These are phyloP conservation scores for Leccinum glutinopallens DNA, from an alignment of 1,284 basidiomycete genomes.

Conservation along the genomic window DNA sequence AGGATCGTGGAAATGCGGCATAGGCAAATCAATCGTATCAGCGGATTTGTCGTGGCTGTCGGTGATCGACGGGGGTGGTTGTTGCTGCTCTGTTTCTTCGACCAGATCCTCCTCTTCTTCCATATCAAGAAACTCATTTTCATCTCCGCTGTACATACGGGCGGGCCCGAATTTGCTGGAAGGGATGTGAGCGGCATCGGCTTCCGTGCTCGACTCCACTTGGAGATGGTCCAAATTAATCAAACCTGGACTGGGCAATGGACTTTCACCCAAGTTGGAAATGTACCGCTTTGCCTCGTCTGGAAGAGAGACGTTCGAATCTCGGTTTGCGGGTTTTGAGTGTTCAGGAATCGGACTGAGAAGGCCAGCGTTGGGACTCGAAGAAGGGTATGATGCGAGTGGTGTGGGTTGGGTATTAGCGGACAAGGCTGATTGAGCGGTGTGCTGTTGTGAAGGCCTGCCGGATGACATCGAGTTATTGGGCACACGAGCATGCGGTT, in stretches of 20 bases:
- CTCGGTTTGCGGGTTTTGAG: slow-evolving; percentile 42
- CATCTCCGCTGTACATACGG: slow-evolving; percentile 20
- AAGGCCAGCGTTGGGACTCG: slow-evolving; percentile 24
- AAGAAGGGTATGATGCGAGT: slow-evolving; percentile 30
- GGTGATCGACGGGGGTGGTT: slow-evolving; percentile 16
- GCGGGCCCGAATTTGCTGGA: slow-evolving; percentile 9
- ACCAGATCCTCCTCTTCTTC: slow-evolving; percentile 48
- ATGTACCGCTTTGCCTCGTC: slow-evolving; percentile 75
- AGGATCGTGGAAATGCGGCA: slow-evolving; percentile 39
- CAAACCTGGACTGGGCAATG: slow-evolving; percentile 50
- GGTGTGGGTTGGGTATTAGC: slow-evolving; percentile 17
- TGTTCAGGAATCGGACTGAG: slow-evolving; percentile 34
- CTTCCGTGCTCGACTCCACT: neutral
- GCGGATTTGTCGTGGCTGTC: slow-evolving; percentile 26
- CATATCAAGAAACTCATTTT: slow-evolving; percentile 57
- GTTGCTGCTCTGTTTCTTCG: slow-evolving; percentile 34
- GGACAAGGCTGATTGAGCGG: slow-evolving; percentile 6
- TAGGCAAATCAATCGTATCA: slow-evolving; percentile 43
- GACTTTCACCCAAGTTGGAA: slow-evolving; percentile 64
- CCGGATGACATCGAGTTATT: slow-evolving; percentile 5
- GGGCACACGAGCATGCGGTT: slow-evolving; percentile 4
- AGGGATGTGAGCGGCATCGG: slow-evolving; percentile 6
- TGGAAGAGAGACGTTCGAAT: slow-evolving; percentile 68
- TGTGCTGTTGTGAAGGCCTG: slow-evolving; percentile 19
- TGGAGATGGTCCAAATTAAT: slow-evolving; percentile 2